Evolutionary conservation across 2,329 filamentous ascomycete species (phyloP).

Genomic region (Fusarium clavum): DNA sequence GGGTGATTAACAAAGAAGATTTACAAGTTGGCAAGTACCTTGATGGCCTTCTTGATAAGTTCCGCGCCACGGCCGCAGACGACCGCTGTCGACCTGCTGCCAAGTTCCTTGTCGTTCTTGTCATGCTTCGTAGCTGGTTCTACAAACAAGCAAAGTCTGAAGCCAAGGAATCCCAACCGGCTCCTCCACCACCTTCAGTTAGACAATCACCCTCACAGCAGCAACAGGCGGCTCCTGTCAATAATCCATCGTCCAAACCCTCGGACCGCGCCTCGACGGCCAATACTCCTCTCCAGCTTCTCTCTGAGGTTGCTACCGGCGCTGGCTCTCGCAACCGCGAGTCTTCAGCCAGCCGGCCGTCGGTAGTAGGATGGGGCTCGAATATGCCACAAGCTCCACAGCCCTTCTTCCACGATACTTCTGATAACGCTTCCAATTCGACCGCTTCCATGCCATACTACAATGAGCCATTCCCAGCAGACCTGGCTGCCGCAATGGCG

Average conservation of each 20-base stretch:
- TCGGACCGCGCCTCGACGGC: conserved; percentile 47
- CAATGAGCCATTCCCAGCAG: conserved; percentile 31
- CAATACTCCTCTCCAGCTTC: conserved; percentile 66
- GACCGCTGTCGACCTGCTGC: conserved; percentile 73
- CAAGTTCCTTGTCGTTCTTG: conserved; percentile 77
- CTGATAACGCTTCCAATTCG: conserved; percentile 24
- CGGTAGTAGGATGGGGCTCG: conserved; percentile 38
- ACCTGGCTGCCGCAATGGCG: conserved; percentile 45
- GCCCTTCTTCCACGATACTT: conserved; percentile 54
- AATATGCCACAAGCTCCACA: conserved; percentile 46
- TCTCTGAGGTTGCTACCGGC: conserved; percentile 67
- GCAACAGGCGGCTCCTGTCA: conserved; percentile 20
- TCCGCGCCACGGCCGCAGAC: conserved; percentile 71
- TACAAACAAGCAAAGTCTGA: conserved; percentile 59
- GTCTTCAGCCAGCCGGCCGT: conserved; percentile 24
- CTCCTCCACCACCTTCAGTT: conserved; percentile 15
- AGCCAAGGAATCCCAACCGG: conserved; percentile 23
- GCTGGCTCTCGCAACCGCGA: conserved; percentile 28
- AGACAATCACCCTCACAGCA: conserved; percentile 31
- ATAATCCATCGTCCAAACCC: conserved; percentile 28
- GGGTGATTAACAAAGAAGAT: conserved; percentile 74
- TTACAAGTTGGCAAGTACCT: conserved; percentile 75
- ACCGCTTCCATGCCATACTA: conserved; percentile 23
- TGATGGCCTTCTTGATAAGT: conserved; percentile 75
- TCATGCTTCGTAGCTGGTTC: conserved; percentile 79